A percentile compares a stretch with the other conserved stretches of the same genome.
phyloP scores from a whole-genome alignment of 2,329 filamentous ascomycete species.

The Blumeria graminis region DNA sequence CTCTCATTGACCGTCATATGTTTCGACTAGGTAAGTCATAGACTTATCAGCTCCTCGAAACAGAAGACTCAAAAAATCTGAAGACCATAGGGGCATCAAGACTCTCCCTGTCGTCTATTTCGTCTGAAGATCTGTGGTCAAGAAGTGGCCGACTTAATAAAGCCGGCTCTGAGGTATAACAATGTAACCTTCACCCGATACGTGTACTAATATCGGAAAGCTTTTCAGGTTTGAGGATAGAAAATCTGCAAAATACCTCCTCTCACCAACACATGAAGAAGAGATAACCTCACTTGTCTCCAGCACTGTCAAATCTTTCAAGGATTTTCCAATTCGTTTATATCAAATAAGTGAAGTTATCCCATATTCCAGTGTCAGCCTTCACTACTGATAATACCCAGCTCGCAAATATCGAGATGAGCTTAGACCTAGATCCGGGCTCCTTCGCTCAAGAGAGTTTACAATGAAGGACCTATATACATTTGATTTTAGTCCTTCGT shows the following conservation, averaged over 20 bases:
- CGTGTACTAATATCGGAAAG: constrained; percentile 18
- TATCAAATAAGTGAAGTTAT: constrained; percentile 57
- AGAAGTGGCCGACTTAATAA: constrained; percentile 58
- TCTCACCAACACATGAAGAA: constrained; percentile 89
- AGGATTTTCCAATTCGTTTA: constrained; percentile 59
- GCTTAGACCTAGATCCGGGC: constrained; percentile 61
- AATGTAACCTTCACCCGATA: not conserved
- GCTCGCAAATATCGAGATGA: constrained; percentile 91
- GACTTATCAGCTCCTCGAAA: not conserved
- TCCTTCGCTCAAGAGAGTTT: constrained; percentile 76
- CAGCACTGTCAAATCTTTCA: constrained; percentile 53
- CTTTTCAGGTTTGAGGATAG: constrained; percentile 64
- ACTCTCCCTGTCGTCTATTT: constrained; percentile 61
- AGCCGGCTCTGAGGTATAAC: constrained; percentile 42
- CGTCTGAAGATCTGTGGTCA: constrained; percentile 63
- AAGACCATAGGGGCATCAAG: constrained; percentile 43
- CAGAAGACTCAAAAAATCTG: not conserved
- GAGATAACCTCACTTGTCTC: constrained; percentile 73
- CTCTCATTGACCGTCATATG: constrained; percentile 79
- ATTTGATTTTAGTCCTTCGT: constrained; percentile 45
- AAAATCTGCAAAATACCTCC: constrained; percentile 46
- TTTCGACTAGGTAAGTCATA: constrained; percentile 32
- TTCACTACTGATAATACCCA: constrained; percentile 14
- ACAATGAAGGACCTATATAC: constrained; percentile 98
- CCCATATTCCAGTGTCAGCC: not conserved